A percentile compares a stretch with the other conserved stretches of the same genome.
phyloP scores from a whole-genome alignment of 2,329 filamentous ascomycete genomes.

The Ceratocystis cacaofunesta region DNA sequence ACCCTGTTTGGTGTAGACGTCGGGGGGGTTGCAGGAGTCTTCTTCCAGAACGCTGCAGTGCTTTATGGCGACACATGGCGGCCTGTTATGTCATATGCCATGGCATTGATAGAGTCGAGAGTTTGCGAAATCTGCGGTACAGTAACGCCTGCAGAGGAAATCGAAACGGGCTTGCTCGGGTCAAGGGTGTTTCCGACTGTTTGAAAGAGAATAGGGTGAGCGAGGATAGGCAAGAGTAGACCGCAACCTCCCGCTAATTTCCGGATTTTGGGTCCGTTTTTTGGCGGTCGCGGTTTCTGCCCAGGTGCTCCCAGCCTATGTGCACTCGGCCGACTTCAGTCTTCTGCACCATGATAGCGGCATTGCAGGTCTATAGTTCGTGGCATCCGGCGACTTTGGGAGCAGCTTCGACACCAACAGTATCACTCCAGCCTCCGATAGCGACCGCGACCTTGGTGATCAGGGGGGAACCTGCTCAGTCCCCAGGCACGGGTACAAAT shows the following conservation, averaged over 20 bases:
- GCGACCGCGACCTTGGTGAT: constrained; percentile 53
- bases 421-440: constrained; percentile 63
- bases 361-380: constrained; percentile 46
- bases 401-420: constrained; percentile 43
- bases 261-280: constrained; percentile 45
- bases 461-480: constrained; percentile 27
- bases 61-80: constrained; percentile 44
- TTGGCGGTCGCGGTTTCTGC: constrained; percentile 57
- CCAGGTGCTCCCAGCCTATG: constrained; percentile 52
- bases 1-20: constrained; percentile 44
- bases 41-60: constrained; percentile 49
- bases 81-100: constrained; percentile 60
- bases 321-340: constrained; percentile 51
- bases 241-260: constrained; percentile 46
- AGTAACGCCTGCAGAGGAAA: constrained; percentile 46
- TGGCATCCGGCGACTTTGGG: constrained; percentile 38
- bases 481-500: constrained; percentile 33
- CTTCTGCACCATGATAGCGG: constrained; percentile 44
- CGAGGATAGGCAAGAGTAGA: constrained; percentile 29
- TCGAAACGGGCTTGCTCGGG: constrained; percentile 42
- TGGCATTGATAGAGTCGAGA: constrained; percentile 53
- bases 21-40: constrained; percentile 38
- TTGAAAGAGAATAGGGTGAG: constrained; percentile 36
- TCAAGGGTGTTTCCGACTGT: constrained; percentile 45
- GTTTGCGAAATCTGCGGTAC: constrained; percentile 42